Conservation (phyloP, 2,329 filamentous ascomycete species). For the Microsporum ferrugineum region DNA sequence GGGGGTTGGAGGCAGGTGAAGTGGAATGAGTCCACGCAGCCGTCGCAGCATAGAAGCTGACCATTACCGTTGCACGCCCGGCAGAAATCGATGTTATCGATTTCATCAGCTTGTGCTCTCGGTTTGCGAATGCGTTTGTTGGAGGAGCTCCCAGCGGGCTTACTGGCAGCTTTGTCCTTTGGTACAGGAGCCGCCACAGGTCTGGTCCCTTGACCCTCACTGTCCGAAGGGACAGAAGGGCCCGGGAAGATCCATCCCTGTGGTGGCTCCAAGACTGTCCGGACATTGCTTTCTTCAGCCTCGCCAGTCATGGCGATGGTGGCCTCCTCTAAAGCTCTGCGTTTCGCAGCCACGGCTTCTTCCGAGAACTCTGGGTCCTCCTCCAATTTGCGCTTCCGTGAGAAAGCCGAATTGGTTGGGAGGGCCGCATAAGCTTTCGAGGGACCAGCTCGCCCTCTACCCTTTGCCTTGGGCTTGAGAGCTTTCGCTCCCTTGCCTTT, state of each 20-base stretch:
- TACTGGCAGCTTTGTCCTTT: not conserved
- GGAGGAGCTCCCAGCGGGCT: not conserved
- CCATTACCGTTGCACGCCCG: constrained; percentile 74
- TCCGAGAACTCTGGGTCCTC: constrained; percentile 22
- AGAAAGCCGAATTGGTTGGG: constrained; percentile 17
- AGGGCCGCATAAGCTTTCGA: constrained; percentile 7
- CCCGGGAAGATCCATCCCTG: constrained; percentile 1
- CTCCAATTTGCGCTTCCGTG: constrained; percentile 23
- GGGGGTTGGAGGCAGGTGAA: constrained; percentile 79
- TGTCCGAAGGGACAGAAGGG: constrained; percentile 3
- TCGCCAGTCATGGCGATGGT: constrained; percentile 7
- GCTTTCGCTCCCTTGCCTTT: constrained; percentile 21
- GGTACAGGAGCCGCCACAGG: not conserved
- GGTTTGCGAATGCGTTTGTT: constrained; percentile 6
- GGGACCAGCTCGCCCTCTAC: constrained; percentile 5
- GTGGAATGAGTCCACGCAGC: constrained; percentile 81
- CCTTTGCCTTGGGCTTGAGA: constrained; percentile 17
- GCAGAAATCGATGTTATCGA: constrained; percentile 82
- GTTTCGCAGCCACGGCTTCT: constrained; percentile 19
- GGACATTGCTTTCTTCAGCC: constrained; percentile 7
- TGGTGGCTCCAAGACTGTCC: constrained; percentile 8
- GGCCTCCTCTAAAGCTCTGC: constrained; percentile 13
- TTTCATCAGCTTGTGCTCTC: constrained; percentile 13
- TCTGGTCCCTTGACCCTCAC: constrained; percentile 1
- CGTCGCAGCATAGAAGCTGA: constrained; percentile 84